Evolutionary conservation across 352 stramenopile species (phyloP).

Genomic region (Globisporangium solare): DNA sequence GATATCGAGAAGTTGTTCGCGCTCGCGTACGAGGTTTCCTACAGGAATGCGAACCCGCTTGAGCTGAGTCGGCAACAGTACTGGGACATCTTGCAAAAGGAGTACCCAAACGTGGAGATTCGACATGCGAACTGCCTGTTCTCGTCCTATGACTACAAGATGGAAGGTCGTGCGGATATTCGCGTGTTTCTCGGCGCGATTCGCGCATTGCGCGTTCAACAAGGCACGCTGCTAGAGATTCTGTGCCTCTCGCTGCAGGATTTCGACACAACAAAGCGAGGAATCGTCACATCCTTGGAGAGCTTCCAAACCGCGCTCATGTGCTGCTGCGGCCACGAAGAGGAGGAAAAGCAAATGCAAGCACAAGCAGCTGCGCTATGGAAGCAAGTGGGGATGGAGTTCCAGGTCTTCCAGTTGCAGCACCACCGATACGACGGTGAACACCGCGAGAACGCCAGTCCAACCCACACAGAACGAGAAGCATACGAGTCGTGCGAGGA

Average conservation of each 20-base stretch:
- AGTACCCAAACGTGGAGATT: conserved; percentile 42
- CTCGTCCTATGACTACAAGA: conserved; percentile 50
- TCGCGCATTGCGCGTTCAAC: conserved; percentile 50
- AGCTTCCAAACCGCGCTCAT: conserved; percentile 24
- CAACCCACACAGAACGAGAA: conserved; percentile 14
- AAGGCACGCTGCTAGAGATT: conserved; percentile 46
- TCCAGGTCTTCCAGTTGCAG: neutral
- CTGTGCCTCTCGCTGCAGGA: conserved; percentile 37
- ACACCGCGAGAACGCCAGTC: conserved; percentile 13
- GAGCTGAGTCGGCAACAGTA: conserved; percentile 46
- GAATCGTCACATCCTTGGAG: conserved; percentile 15
- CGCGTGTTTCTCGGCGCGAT: conserved; percentile 48
- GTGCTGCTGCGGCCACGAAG: conserved; percentile 38
- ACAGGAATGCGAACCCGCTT: conserved; percentile 28
- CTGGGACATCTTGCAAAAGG: conserved; percentile 33
- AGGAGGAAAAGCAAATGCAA: conserved; percentile 32
- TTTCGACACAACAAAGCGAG: conserved; percentile 33
- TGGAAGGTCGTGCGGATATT: conserved; percentile 47
- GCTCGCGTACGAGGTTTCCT: conserved; percentile 43
- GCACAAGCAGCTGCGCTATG: conserved; percentile 18
- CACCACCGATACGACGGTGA: conserved; percentile 11
- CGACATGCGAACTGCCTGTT: conserved; percentile 51
- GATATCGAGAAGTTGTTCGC: conserved; percentile 62
- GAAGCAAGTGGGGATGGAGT: conserved; percentile 14
- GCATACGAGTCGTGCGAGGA: conserved; percentile 31